Evolutionary conservation across 225 moss, liverwort and hornwort genomes (phyloP), one percentile per base, ranked within the genome.

Genomic region (Anthoceros angustus): DNA sequence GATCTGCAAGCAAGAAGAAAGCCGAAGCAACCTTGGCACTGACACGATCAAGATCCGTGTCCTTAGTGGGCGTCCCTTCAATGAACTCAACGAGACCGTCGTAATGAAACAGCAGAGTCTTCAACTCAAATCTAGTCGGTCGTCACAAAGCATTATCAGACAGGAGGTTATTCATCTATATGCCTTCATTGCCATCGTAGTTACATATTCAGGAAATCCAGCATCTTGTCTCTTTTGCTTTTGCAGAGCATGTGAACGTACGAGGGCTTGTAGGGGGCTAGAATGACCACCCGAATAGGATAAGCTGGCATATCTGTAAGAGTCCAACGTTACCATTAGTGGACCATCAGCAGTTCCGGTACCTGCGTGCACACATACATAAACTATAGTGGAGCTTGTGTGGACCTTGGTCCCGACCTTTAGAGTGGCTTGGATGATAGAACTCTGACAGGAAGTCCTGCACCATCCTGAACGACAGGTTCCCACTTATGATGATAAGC

Each of bases 221-320:
- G 25, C 6, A 39, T 16, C 63, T 25, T 12, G 24, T 4, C 3
- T 2, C 16, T 5, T 66, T n/a, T 39, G 8, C 16, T 14, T 10
- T 12, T 7, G 43, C 15, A 20, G 26, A 39, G 45, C 50, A 42
- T 40, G 15, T 55, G 20, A 41, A 80, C 93, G 84, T 77, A 90
- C 93, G 93, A 87, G 64, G 93, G 93, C 39, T 80, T 70, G 64
- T 83, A 93, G 9, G 93, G 93, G 72, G 90, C 93, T 78, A 93
- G 74, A 26, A 93, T 84, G 74, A 83, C 72, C 42, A 90, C 78
- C 71, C 86, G 90, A 25, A 93, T 70, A 40, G 93, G 93, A 63
- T 86, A 93, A 18, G 76, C 41, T 66, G 83, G 86, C 69, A 86
- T 72, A 77, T 93, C 93, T 93, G 86, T 45, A 67, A 25, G 64